phyloP scores from a whole-genome alignment of 768 basidiomycete species.

The Coprinopsis sp. region DNA sequence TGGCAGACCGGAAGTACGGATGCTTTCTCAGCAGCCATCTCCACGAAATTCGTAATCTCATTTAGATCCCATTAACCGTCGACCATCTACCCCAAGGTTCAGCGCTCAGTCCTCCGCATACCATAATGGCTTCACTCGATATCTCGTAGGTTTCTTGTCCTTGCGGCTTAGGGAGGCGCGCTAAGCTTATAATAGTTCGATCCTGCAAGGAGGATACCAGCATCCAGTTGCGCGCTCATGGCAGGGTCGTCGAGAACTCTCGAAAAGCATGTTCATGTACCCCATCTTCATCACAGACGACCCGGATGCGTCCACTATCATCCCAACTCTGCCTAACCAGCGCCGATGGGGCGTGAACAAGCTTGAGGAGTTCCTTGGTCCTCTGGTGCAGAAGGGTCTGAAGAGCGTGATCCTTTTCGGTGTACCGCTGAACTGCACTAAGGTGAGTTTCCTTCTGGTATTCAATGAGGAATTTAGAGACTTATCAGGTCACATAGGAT shows the following conservation, averaged over 20 bases:
- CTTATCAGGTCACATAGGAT: conserved; percentile 50
- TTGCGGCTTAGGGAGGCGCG: conserved; percentile 4
- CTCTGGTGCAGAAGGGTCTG: conserved; percentile 86
- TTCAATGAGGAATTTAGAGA: background rate
- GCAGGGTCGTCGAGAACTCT: conserved; percentile 76
- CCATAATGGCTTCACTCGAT: conserved; percentile 15
- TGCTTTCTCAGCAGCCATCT: no score
- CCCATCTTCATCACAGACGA: conserved; percentile 98
- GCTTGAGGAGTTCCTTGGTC: conserved; percentile 80
- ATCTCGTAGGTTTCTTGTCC: conserved; percentile 17
- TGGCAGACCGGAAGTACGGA: no score
- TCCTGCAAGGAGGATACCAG: conserved; percentile 90
- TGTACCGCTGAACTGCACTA: conserved; percentile 74
- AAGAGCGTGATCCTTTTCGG: conserved; percentile 93
- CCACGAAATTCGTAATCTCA: no score
- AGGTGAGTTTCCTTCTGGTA: conserved; percentile 41
- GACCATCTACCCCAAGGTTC: background rate
- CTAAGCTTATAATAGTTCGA: conserved; percentile 39
- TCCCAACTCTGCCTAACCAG: conserved; percentile 79
- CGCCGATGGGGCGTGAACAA: conserved; percentile 93
- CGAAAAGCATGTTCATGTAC: conserved; percentile 97
- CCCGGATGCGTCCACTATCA: conserved; percentile 74
- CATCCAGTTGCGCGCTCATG: conserved; percentile 86
- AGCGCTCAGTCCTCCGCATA: background rate
- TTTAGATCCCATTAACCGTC: background rate